Evolutionary conservation across 257 asterid genomes (phyloP), one percentile per base, ranked within the genome.

Genomic region (Handroanthus guayacan): DNA sequence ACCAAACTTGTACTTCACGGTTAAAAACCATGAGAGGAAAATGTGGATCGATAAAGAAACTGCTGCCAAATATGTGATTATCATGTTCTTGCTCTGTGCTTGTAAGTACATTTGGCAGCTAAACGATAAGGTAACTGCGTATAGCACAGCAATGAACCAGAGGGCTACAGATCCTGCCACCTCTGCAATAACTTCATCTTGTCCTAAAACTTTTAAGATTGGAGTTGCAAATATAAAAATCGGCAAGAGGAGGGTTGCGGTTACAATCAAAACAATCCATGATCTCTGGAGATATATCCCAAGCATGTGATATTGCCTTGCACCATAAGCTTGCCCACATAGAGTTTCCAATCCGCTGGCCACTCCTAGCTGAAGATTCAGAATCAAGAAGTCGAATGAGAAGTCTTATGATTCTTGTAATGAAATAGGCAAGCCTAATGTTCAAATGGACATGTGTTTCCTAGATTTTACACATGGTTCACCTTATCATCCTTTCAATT

Each of bases 261-360:
- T 38, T 2, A 82, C 52, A 2, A 55, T 9, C 63, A 89, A 76
- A 68, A 89, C 79, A 4, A 91, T 69, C 98, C 98, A 93, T 18
- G 97, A 89, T 78, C 96, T 74, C 81, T 91, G 98, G 16, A 93
- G 92, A 79, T 91, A 86, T 13, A 93, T 50, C 6, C 98, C 98
- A 6, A 93, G 91, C 98, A 93, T 91, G 80, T 88, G 91, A 41
- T 89, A 84, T 18, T 93, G 97, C 56, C 58, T 84, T 18, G 93
- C 98, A 8, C 98, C 97, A 44, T 84, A 93, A n/a, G 98, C 91
- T 72, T 93, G 98, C 45, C 98, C 97, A 61, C 96, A 89, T 0
- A 91, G 75, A 5, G 97, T 93, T 81, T 93, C 96, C 64, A 88
- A 77, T 66, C 96, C 98, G 71, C 90, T 93, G 1, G 98, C 94